These are phyloP conservation scores for Leccinum subfulvum DNA, from an alignment of 1,284 basidiomycete species.

Conservation along the genomic window DNA sequence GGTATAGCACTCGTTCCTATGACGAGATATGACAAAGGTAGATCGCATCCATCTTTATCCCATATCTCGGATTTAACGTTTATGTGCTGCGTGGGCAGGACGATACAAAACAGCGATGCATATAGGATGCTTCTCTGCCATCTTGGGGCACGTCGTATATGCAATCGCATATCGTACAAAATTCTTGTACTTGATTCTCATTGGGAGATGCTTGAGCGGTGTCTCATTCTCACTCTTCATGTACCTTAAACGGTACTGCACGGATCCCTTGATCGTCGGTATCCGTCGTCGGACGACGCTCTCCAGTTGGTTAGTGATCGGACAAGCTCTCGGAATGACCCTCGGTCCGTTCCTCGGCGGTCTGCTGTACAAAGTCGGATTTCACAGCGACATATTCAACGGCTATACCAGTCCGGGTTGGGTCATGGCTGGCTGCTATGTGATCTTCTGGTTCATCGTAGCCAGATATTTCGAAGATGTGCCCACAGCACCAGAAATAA, in stretches of 20 bases:
- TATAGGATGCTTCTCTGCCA: constrained; percentile 40
- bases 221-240: constrained; percentile 47
- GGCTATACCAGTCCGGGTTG: constrained; percentile 70
- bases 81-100: constrained; percentile 37
- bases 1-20: constrained; percentile 62
- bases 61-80: neutral
- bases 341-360: constrained; percentile 71
- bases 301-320: constrained; percentile 62
- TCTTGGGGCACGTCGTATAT: constrained; percentile 46
- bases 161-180: constrained; percentile 45
- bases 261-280: constrained; percentile 66
- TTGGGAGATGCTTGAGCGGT: constrained; percentile 47
- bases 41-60: constrained; percentile 3
- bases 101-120: constrained; percentile 49
- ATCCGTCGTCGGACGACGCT: constrained; percentile 62
- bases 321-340: constrained; percentile 63
- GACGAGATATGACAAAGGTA: constrained; percentile 56
- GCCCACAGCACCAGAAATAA: constrained; percentile 19
- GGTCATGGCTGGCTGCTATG: constrained; percentile 59
- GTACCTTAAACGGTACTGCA: constrained; percentile 62
- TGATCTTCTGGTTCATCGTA: constrained; percentile 49
- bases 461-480: constrained; percentile 55
- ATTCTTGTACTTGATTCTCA: constrained; percentile 49
- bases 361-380: constrained; percentile 58
- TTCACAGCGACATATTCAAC: constrained; percentile 50